Evolutionary conservation across 1,284 basidiomycete species (phyloP), one percentile per base, ranked within the genome.

Genomic region (Cutaneotrichosporon arboriforme): DNA sequence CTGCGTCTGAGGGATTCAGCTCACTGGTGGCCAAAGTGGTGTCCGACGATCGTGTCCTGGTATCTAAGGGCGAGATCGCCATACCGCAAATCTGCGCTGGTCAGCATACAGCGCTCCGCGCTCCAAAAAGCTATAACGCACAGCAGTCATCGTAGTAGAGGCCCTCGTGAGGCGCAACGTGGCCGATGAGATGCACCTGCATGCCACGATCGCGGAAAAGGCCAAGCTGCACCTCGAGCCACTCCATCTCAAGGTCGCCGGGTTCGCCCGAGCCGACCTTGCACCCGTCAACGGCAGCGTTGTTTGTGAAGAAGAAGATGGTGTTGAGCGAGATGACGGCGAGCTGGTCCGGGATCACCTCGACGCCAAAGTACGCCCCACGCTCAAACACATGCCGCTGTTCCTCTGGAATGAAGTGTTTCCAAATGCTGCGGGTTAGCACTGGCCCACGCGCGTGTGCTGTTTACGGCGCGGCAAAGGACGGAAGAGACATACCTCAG

Each of bases 271-370:
- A 66, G 50, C 81, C 77, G 58, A 78, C 81, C 49, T 77, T 76
- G 70, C 88, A 90, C 14, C 88, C 87, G 63, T 82, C 81, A 47
- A 72, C 70, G 22, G 68, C 69, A 64, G 54, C 88, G 76, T 96
- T 96, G 33, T 85, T 85, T 67, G 90, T 86, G 73, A 88, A 96
- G 77, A 90, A 93, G 75, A 90, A 96, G 74, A 96, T 81, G 1
- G 91, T 93, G 74, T 94, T 96, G 55, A 96, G 77, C 61, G 85
- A 87, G 68, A 96, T 84, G 42, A 87, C 88, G 8, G 88, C 88
- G 17, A 94, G 68, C 49, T 81, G 69, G 63, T 84, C 80, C 1
- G 87, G 85, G 22, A 94, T 82, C 33, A 94, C 85, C 67, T 96
- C 90, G 35, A 81, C 79, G 4, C 87, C 81, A 67, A 81, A 96